Evolutionary conservation across 805 yeast species (phyloP), one percentile per base, ranked within the genome.

Genomic region (Debaryomyces hansenii): DNA sequence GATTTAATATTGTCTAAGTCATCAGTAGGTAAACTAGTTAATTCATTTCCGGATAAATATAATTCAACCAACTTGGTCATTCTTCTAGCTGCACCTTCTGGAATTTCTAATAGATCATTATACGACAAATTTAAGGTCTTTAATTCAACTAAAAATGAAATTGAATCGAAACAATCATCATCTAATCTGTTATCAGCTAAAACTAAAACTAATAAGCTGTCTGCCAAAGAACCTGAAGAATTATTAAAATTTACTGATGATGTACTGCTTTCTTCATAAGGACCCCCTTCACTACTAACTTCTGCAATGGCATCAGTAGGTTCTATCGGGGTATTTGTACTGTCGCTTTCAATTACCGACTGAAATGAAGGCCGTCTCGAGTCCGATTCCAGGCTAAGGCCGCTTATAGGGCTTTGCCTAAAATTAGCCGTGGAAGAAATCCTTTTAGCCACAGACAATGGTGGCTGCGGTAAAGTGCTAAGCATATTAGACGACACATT

Each of bases 171-270:
- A 49, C 84, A 80, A 5, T 85, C 85, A 59, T 92, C 97, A 20
- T 76, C 78, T 29, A 94, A 75, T 51, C 90, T 83, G 62, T 94
- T 94, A 60, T 92, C 98, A 11, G 94, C 87, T 35, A 90, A 70
- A 34, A 82, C 77, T 33, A 94, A 75, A 20, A 72, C 68, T 45
- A 76, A 64, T 48, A 90, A 69, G 27, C 80, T 75, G 42, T 75
- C 76, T 1, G 84, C 75, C 41, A 81, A 57, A 0, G 76, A 62
- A 4, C 44, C 31, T 28, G 46, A 37, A 9, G 48, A 21, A 33
- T 31, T 39, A 11, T 35, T 16, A 20, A 46, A 27, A 11, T 40
- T 41, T 7, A 48, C 20, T 9, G 47, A 39, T 8, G 53, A 42
- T 27, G 51, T 32, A 29, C 42, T 42, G 11, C 36, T 37, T 12